Evolutionary conservation across 768 basidiomycete genomes (phyloP), one percentile per base, ranked within the genome.

Genomic region (Collybia mongolica): DNA sequence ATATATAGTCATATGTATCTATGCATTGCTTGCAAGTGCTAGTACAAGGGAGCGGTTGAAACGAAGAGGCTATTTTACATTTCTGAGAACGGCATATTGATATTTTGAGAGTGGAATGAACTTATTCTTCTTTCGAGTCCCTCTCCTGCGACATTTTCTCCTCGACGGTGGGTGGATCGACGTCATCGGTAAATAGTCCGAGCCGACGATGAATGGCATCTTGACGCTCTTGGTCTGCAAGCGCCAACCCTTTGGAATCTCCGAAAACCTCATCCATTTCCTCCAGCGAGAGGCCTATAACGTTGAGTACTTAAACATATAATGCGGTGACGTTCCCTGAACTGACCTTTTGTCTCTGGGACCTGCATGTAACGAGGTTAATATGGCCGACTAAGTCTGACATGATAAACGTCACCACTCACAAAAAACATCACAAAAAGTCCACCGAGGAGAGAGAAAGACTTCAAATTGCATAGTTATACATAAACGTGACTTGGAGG

Each of bases 241-340:
- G 71, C 1, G 77, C 82, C 39, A 84, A 66, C 29, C 80, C 80
- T 41, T 63, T 65, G 7, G 68, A 70, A 46, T 79, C 80, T 26
- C 84, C 83, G 64, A 92, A 92, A 17, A 87, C 79, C 23, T 80
- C 79, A 65, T 92, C 89, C 81, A 90, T 87, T 65, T 91, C 86
- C 61, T 91, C 88, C 40, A 90, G 72, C 2, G 81, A 79, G 3
- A 86, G 72, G 26, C 81, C 70, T 73, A 49, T 4, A 44, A 28
- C 8, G 11, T 20, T n/a, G 32, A 46, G 35, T n/a, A 22, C 38
- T 14, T 26, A 18, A 14, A 38, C 36, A 7, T 6, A 9, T 12
- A 12, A 3, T 32, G 3, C 7, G 11, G 22, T 22, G 22, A 46
- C 32, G 23, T 19, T 24, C 38, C 19, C 19, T 48, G 22, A 47